Evolutionary conservation across 1,284 basidiomycete genomes (phyloP).

Genomic region (Cronartium quercuum): DNA sequence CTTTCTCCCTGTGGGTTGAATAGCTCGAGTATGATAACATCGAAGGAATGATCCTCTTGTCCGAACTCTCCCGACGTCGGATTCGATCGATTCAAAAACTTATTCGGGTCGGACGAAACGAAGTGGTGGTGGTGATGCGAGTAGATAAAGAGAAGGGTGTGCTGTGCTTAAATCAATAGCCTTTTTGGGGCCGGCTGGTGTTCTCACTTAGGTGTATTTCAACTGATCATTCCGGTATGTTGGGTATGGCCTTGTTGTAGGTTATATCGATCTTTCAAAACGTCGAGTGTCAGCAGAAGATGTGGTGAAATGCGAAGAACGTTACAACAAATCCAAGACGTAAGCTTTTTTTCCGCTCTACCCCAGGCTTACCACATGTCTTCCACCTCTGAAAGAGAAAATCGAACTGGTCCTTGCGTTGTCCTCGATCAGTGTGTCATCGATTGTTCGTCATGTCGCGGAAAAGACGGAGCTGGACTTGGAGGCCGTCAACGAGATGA

Average conservation of each 20-base stretch:
- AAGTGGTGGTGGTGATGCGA: conserved; percentile 94
- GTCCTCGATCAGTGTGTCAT: conserved; percentile 47
- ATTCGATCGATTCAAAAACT: conserved; percentile 98
- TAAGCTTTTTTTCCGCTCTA: conserved; percentile 56
- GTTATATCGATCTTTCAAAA: conserved; percentile 98
- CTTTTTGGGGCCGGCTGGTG: neutral
- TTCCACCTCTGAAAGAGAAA: neutral
- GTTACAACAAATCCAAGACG: conserved; percentile 95
- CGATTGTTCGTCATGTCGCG: conserved; percentile 87
- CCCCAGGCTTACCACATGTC: too few species aligned
- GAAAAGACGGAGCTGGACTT: conserved; percentile 62
- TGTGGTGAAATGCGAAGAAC: conserved; percentile 95
- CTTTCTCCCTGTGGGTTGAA: neutral
- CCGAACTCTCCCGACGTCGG: conserved; percentile 90
- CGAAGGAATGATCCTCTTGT: conserved; percentile 98
- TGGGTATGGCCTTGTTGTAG: conserved; percentile 52
- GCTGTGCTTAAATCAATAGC: conserved; percentile 42
- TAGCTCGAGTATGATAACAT: conserved; percentile 93
- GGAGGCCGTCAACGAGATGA: conserved; percentile 80
- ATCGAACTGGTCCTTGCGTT: neutral
- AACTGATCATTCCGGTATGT: conserved; percentile 19
- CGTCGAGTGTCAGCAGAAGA: conserved; percentile 98
- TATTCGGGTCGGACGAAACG: conserved; percentile 94
- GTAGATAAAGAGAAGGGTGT: conserved; percentile 98
- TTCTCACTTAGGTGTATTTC: neutral